A percentile compares a stretch with the other conserved stretches of the same genome.
phyloP scores from a whole-genome alignment of 1,284 basidiomycete genomes.

The Grifola frondosa region DNA sequence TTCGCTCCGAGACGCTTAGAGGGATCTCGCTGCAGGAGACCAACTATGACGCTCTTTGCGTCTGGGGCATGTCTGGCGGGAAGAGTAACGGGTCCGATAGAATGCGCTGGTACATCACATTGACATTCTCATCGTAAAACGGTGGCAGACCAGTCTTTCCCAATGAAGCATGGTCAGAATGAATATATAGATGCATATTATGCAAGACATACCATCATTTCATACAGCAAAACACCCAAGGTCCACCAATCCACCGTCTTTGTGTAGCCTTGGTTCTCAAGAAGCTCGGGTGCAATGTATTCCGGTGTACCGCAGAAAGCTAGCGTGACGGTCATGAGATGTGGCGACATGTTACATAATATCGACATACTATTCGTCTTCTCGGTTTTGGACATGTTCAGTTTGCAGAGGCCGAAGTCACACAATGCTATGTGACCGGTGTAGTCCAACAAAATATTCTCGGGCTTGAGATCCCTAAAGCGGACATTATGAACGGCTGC shows the following conservation, averaged over 20 bases:
- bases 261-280: slow-evolving; percentile 97
- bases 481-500: slow-evolving; percentile 3
- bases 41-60: slow-evolving; percentile 86
- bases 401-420: slow-evolving; percentile 98
- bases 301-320: slow-evolving; percentile 99
- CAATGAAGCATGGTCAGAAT: slow-evolving; percentile 4
- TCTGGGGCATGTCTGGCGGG: slow-evolving; percentile 90
- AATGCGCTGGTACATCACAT: slow-evolving; percentile 98
- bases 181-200: background rate
- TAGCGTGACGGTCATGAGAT: slow-evolving; percentile 30
- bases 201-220: slow-evolving; percentile 81
- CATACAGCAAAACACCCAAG: slow-evolving; percentile 93
- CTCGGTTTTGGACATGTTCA: slow-evolving; percentile 98
- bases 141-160: slow-evolving; percentile 95
- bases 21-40: slow-evolving; percentile 89
- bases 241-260: slow-evolving; percentile 99
- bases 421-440: slow-evolving; percentile 98
- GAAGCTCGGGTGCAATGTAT: slow-evolving; percentile 93
- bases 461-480: slow-evolving; percentile 88
- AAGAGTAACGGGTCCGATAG: slow-evolving; percentile 93
- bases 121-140: slow-evolving; percentile 98
- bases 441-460: slow-evolving; percentile 96
- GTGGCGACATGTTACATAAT: slow-evolving; percentile 3
- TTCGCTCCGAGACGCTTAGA: slow-evolving; percentile 83
- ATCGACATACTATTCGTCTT: slow-evolving; percentile 87